Evolutionary conservation across 441 rosid species (phyloP).

Genomic region (Brassica balearica): DNA sequence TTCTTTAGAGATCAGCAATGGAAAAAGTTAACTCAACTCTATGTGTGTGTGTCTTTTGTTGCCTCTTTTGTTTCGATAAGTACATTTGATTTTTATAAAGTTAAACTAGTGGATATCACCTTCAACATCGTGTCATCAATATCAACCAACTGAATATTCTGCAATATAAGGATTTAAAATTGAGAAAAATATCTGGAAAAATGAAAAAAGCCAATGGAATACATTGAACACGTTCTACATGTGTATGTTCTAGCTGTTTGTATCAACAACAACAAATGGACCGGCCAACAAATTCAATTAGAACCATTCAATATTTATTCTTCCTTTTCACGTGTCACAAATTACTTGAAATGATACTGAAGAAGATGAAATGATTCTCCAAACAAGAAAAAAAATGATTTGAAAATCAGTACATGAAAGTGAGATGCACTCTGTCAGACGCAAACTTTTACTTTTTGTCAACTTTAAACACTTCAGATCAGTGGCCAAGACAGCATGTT

Average conservation of each 20-base stretch:
- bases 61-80: slow-evolving; percentile 41
- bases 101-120: slow-evolving; percentile 24
- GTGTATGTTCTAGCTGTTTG: slow-evolving; percentile 25
- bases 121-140: slow-evolving; percentile 15
- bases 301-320: slow-evolving; percentile 16
- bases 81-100: slow-evolving; percentile 53
- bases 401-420: slow-evolving; percentile 27
- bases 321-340: slow-evolving; percentile 23
- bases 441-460: too few species aligned
- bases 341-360: slow-evolving; percentile 11
- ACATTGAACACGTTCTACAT: slow-evolving; percentile 35
- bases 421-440: not conserved
- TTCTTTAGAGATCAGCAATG: not conserved
- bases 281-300: slow-evolving; percentile 38
- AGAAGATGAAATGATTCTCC: not conserved
- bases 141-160: slow-evolving; percentile 20
- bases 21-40: not conserved
- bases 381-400: slow-evolving; percentile 15
- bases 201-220: not conserved
- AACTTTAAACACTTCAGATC: too few species aligned
- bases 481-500: too few species aligned
- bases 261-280: slow-evolving; percentile 36
- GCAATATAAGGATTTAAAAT: not conserved
- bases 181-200: slow-evolving; percentile 4
- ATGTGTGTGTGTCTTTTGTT: not conserved